A percentile compares a stretch with the other conserved stretches of the same genome.
These are phyloP conservation scores for Candida palmyrensis DNA, from an alignment of 805 yeast genomes.

Conservation along the genomic window DNA sequence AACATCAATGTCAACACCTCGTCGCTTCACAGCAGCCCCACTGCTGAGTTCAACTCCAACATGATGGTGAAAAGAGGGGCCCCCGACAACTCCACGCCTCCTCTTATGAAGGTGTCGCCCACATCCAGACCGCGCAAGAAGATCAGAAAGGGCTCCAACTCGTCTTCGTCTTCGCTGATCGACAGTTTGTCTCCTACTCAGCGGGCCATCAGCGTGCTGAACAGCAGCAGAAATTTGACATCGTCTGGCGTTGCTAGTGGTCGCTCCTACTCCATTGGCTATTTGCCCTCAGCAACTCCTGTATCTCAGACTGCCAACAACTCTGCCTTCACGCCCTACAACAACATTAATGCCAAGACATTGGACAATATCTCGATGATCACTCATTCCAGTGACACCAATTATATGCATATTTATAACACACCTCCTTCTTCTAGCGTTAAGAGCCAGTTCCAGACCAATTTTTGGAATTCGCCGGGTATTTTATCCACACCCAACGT, in stretches of 20 bases:
- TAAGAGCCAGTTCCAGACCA: slow-evolving; percentile 6
- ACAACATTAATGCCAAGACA: slow-evolving; percentile 25
- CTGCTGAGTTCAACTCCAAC: slow-evolving; percentile 36
- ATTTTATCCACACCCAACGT: too few relatives aligned
- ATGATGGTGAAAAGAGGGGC: slow-evolving; percentile 34
- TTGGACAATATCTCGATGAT: slow-evolving; percentile 29
- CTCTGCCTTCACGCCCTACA: slow-evolving; percentile 13
- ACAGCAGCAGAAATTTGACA: too few relatives aligned
- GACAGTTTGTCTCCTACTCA: neutral
- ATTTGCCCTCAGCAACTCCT: too few relatives aligned
- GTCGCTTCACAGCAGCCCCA: slow-evolving; percentile 29
- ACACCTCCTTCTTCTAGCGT: slow-evolving; percentile 17
- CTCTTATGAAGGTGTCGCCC: slow-evolving; percentile 38
- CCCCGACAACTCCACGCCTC: slow-evolving; percentile 40
- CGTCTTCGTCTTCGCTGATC: slow-evolving; percentile 1
- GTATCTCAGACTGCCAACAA: slow-evolving; percentile 12
- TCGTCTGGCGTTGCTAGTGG: neutral
- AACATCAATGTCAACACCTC: slow-evolving; percentile 37
- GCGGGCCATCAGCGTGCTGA: too few relatives aligned
- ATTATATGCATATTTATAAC: slow-evolving; percentile 7
- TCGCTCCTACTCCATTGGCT: too few relatives aligned
- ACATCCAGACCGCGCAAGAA: slow-evolving; percentile 9
- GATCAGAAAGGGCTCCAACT: slow-evolving; percentile 8
- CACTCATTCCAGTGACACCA: slow-evolving; percentile 13
- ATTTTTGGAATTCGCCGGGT: too few relatives aligned